Percentiles rank a stretch among this genome's conserved stretches.
phyloP scores from a whole-genome alignment of 1,284 basidiomycete species.

The Pseudozyma hubeiensis region DNA sequence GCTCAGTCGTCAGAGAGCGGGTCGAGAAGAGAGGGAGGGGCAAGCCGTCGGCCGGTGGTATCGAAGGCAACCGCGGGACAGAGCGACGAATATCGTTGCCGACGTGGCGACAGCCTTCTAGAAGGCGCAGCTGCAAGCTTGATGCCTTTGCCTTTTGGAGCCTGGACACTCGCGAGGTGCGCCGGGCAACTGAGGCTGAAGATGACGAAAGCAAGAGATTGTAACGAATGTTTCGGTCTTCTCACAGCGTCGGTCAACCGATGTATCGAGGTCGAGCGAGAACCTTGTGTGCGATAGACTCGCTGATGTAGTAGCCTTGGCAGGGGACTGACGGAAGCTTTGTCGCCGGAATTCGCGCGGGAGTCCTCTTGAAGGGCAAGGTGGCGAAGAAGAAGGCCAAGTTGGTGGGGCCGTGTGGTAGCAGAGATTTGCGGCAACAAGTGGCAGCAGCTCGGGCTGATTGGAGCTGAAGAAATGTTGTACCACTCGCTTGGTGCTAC shows the following conservation, averaged over 20 bases:
- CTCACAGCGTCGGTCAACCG: constrained; percentile 39
- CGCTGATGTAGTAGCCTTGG: constrained; percentile 7
- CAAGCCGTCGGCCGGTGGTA: not conserved
- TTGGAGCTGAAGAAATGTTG: constrained; percentile 10
- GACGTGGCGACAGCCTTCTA: not conserved
- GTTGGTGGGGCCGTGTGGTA: constrained; percentile 22
- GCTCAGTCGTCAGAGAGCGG: constrained; percentile 1
- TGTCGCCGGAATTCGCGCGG: constrained; percentile 5
- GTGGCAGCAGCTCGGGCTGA: constrained; percentile 14
- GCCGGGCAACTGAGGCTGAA: not conserved
- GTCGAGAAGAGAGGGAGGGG: not conserved
- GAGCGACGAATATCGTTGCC: not conserved
- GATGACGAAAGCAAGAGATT: constrained; percentile 12
- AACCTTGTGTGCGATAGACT: constrained; percentile 37
- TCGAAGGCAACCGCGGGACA: not conserved
- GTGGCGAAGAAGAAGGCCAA: constrained; percentile 4
- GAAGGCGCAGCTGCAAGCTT: not conserved
- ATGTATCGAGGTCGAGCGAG: constrained; percentile 39
- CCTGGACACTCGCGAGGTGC: not conserved
- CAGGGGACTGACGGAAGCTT: constrained; percentile 26
- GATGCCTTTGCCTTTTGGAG: not conserved
- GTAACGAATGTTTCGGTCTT: constrained; percentile 9
- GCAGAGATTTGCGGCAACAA: constrained; percentile 18
- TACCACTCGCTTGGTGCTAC: constrained; percentile 40
- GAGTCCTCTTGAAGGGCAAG: not conserved